Evolutionary conservation across 306 rosid species (phyloP).

Genomic region (Glycyrrhiza uralensis): DNA sequence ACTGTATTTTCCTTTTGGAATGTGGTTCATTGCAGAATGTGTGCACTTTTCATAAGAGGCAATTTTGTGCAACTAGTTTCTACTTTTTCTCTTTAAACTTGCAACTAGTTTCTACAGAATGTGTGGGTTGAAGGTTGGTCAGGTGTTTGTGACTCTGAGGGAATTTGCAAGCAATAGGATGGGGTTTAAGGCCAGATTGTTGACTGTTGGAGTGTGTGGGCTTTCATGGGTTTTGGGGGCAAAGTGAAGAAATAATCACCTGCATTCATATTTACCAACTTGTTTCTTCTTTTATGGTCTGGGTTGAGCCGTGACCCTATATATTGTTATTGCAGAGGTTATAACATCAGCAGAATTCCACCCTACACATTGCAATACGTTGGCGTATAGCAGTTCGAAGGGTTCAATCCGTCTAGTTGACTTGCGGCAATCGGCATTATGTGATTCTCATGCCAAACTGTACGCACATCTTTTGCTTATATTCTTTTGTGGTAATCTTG

Average conservation of each 20-base stretch:
- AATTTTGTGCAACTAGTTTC: background rate
- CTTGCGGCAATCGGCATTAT: constrained; percentile 95
- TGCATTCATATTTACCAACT: background rate
- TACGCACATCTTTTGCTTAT: constrained; percentile 37
- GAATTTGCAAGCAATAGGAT: background rate
- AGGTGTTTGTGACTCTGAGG: background rate
- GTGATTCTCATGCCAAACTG: constrained; percentile 94
- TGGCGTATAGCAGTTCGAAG: constrained; percentile 98
- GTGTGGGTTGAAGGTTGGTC: background rate
- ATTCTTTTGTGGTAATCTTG: background rate
- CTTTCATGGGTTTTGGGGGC: background rate
- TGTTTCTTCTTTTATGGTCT: background rate
- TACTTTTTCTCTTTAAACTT: background rate
- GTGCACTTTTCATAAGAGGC: background rate
- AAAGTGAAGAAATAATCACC: constrained; percentile 5
- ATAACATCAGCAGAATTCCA: constrained; percentile 99
- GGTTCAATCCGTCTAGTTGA: constrained; percentile 97
- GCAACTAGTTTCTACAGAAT: no score
- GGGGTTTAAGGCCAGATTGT: background rate
- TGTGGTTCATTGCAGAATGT: background rate
- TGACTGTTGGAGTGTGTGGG: background rate
- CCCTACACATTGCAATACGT: constrained; percentile 84
- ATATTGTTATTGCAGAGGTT: constrained; percentile 72
- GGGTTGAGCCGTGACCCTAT: constrained; percentile 19
- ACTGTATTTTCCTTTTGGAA: constrained; percentile 1